Base-by-base conservation (phyloP, 2,329 filamentous ascomycete species). In the Cryphonectria nitschkei region DNA sequence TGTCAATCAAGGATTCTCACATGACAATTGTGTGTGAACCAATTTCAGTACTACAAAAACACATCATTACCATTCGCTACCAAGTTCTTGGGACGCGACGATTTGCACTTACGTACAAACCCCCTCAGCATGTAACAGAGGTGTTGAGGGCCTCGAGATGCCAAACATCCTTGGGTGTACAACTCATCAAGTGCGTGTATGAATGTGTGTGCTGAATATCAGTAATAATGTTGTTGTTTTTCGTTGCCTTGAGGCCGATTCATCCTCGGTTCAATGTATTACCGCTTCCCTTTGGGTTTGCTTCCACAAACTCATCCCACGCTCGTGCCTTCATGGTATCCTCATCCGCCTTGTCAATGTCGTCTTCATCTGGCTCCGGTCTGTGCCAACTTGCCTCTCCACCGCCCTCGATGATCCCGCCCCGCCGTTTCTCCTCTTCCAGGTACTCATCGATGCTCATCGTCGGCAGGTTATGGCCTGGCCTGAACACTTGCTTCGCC, bases 361-460 rank as follows among this genome's bases (percentile, higher is more conserved):
- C 89, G 79, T 99, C 96, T 83, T 98, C 96, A 78, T 99, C 93
- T 7, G 93, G 88, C 79, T 94, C 90, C 1, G 90, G 88, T 74
- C 86, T 85, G 37, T 89, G 83, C 22, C 87, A 89, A 75, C 90
- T 92, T 74, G 91, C 89, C 76, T 93, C 92, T 26, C 95, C 95
- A 41, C 94, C 94, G 50, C 95, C 96, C 78, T 98, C 92, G 69
- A 98, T 93, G 71, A 99, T 95, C 29, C 93, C 93, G 22, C 96
- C 96, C 73, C 93, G 86, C 75, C 88, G 87, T 77, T 88, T 88
- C 83, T 98, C 96, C 81, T 98, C 95, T 67, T 97, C 96, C 22
- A 99, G 85, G 78, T 98, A 99, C 82, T 99, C 96, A 76, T 99
- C 96, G 73, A 99, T 98, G 1, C 90, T 93, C 96, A 99, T 98